Conservation (phyloP, 176 grass and related monocot genomes). For the Rhynchospora breviuscula region DNA sequence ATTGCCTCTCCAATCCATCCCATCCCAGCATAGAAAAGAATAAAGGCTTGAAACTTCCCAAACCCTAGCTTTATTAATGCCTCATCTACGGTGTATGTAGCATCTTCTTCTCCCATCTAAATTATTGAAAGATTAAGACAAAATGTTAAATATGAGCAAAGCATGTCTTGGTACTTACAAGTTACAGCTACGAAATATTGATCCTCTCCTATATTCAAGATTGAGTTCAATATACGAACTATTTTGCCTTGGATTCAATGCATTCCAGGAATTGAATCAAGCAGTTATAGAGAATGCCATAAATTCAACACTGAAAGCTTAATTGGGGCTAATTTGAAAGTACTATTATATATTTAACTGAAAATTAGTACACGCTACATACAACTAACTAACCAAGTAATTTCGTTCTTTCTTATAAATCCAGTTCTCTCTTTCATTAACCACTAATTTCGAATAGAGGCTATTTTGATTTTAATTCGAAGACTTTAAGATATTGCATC, state of each 20-base stretch:
- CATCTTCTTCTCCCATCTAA: slow-evolving; percentile 51
- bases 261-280: background rate
- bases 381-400: background rate
- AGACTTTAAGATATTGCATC: background rate
- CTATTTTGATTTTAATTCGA: background rate
- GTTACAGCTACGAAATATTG: background rate
- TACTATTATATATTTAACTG: background rate
- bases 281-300: background rate
- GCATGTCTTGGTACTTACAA: background rate
- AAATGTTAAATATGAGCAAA: background rate
- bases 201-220: too few relatives aligned
- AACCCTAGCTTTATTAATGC: slow-evolving; percentile 61
- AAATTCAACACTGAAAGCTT: background rate
- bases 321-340: background rate
- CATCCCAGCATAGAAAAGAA: slow-evolving; percentile 76
- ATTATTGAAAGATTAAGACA: slow-evolving; percentile 18
- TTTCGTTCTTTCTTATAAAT: background rate
- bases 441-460: background rate
- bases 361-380: background rate
- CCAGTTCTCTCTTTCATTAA: background rate
- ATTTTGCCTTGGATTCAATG: background rate
- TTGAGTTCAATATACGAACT: too few relatives aligned
- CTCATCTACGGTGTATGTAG: slow-evolving; percentile 72
- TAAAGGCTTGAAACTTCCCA: slow-evolving; percentile 70
- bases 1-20: slow-evolving; percentile 83